These are phyloP conservation scores for Porphyrellus cyaneotinctus DNA, from an alignment of 768 basidiomycete genomes.

Conservation along the genomic window DNA sequence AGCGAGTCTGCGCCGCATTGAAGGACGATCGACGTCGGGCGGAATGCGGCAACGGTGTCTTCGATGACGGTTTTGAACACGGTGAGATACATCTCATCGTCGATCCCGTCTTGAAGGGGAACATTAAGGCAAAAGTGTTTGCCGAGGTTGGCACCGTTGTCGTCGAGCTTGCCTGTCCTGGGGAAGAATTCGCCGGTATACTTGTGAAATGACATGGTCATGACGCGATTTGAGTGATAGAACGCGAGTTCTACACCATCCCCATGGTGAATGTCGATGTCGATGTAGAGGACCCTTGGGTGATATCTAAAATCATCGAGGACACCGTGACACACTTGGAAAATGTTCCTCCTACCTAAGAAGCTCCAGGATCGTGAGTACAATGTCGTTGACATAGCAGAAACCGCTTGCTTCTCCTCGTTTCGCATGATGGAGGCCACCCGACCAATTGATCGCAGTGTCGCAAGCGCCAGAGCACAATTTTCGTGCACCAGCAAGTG, in stretches of 20 bases:
- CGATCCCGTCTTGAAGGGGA: constrained; percentile 91
- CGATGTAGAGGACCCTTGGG: constrained; percentile 93
- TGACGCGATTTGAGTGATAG: constrained; percentile 95
- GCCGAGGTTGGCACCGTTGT: constrained; percentile 82
- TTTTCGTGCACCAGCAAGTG: constrained; percentile 86
- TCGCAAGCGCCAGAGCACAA: constrained; percentile 82
- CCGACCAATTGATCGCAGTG: constrained; percentile 99
- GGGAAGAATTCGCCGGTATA: constrained; percentile 99
- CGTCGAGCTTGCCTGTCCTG: constrained; percentile 92
- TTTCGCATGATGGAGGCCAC: constrained; percentile 97
- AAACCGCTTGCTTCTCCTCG: constrained; percentile 97
- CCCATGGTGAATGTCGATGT: constrained; percentile 99
- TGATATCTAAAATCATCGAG: constrained; percentile 61
- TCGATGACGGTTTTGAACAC: constrained; percentile 97
- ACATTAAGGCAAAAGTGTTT: constrained; percentile 97
- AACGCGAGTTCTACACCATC: constrained; percentile 98
- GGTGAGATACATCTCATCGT: constrained; percentile 94
- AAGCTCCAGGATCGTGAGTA: constrained; percentile 89
- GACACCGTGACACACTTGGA: not conserved
- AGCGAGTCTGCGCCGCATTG: constrained; percentile 98
- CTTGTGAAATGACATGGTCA: constrained; percentile 99
- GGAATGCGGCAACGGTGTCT: constrained; percentile 85
- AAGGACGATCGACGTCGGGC: constrained; percentile 85
- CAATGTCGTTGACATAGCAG: constrained; percentile 97
- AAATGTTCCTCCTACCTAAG: constrained; percentile 52